Conservation (phyloP, 768 basidiomycete genomes). For the Russula compacta region DNA sequence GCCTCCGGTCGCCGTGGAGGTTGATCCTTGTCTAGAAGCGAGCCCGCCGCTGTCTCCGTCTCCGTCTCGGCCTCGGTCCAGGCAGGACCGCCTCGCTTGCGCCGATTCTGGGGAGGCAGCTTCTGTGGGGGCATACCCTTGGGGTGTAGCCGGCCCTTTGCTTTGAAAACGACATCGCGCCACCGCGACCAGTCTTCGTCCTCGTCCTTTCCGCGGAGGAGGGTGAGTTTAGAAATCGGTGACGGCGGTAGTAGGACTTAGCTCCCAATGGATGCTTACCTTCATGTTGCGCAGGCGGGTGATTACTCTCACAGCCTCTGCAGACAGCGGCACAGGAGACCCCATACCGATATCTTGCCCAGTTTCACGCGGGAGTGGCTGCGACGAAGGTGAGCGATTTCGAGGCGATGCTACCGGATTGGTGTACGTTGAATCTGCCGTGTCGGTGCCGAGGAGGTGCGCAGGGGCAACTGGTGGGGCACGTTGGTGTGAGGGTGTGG, state of each 20-base stretch:
- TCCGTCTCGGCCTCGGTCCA: neutral
- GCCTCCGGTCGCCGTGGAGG: conserved; percentile 4
- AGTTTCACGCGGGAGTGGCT: conserved; percentile 71
- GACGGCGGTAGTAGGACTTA: neutral
- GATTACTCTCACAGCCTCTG: conserved; percentile 71
- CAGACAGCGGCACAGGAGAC: conserved; percentile 71
- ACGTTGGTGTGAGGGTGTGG: conserved; percentile 57
- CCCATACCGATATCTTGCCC: conserved; percentile 84
- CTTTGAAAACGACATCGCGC: conserved; percentile 77
- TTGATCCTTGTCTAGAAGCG: neutral
- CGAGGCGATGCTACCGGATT: neutral
- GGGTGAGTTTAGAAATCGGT: neutral
- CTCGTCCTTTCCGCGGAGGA: conserved; percentile 49
- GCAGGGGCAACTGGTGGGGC: conserved; percentile 48
- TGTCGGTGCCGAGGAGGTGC: conserved; percentile 27
- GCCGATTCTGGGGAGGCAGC: conserved; percentile 50
- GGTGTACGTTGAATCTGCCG: conserved; percentile 13
- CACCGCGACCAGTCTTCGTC: conserved; percentile 84
- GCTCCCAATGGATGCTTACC: conserved; percentile 31
- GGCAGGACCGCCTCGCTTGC: conserved; percentile 48
- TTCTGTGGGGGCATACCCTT: conserved; percentile 34
- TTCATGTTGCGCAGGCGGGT: conserved; percentile 75
- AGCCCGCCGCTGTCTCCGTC: neutral
- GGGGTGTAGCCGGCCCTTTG: conserved; percentile 49
- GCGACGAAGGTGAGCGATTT: conserved; percentile 20